Evolutionary conservation across 176 grass and related monocot genomes (phyloP).

Genomic region (Alloteropsis semialata): DNA sequence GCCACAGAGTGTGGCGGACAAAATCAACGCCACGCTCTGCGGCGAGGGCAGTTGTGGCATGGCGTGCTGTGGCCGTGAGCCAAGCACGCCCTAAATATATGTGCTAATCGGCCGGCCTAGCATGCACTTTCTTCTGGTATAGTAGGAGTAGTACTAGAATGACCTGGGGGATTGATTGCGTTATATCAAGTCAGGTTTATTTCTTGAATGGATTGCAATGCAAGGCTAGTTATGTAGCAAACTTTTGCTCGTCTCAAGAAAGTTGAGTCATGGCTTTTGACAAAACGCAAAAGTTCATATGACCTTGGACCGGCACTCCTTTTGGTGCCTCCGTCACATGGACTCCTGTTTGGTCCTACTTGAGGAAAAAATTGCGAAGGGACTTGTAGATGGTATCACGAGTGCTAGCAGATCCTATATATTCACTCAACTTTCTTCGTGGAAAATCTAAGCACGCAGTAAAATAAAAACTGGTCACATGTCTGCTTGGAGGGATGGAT

Average conservation of each 20-base stretch:
- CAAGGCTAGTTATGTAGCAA: background rate
- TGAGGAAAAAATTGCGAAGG: background rate
- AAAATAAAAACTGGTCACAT: too few species aligned
- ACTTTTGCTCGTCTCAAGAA: slow-evolving; percentile 31
- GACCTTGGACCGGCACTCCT: background rate
- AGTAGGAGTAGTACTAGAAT: background rate
- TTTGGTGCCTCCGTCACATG: background rate
- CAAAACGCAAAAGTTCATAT: background rate
- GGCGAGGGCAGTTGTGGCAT: too few species aligned
- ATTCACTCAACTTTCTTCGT: too few species aligned
- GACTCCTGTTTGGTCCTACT: background rate
- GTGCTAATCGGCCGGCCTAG: too few species aligned
- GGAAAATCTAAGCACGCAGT: too few species aligned
- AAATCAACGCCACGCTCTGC: too few species aligned
- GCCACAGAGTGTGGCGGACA: too few species aligned
- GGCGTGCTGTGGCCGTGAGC: too few species aligned
- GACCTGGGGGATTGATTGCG: background rate
- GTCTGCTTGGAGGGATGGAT: too few species aligned
- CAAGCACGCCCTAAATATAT: too few species aligned
- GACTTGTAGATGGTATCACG: too few species aligned
- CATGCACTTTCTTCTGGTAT: background rate
- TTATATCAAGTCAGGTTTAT: background rate
- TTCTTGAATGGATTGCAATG: background rate
- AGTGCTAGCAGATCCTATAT: too few species aligned
- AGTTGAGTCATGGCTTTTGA: background rate